Evolutionary conservation across 345 rosid species (phyloP).

Genomic region (Carallia pectinifolia): DNA sequence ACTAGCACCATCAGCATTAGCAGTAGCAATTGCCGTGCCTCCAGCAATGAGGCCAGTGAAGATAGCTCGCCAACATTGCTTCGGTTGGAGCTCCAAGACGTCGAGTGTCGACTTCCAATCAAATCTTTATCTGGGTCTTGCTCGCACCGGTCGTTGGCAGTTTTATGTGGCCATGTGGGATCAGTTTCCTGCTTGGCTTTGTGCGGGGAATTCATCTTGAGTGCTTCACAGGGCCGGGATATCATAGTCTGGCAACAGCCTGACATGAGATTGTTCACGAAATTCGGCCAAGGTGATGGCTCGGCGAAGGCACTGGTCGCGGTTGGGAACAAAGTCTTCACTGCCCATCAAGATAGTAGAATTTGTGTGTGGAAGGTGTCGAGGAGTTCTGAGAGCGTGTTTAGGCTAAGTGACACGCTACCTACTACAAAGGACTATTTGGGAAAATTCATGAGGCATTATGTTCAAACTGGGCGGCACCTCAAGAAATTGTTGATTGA

Average conservation of each 20-base stretch:
- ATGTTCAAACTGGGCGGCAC: slow-evolving; percentile 29
- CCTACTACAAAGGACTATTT: slow-evolving; percentile 29
- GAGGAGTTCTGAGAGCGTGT: slow-evolving; percentile 31
- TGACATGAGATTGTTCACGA: slow-evolving; percentile 73
- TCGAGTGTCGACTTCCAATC: slow-evolving; percentile 18
- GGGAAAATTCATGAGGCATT: slow-evolving; percentile 33
- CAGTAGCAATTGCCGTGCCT: slow-evolving; percentile 31
- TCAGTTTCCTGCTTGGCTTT: slow-evolving; percentile 81
- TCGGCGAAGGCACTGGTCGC: slow-evolving; percentile 27
- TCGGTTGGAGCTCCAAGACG: slow-evolving; percentile 37
- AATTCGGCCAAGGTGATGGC: slow-evolving; percentile 80
- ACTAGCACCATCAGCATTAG: slow-evolving; percentile 7
- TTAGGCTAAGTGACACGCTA: slow-evolving; percentile 25
- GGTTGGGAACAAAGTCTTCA: slow-evolving; percentile 26
- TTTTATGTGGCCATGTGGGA: slow-evolving; percentile 69
- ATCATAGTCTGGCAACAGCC: slow-evolving; percentile 99
- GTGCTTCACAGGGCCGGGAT: slow-evolving; percentile 90
- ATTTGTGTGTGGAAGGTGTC: slow-evolving; percentile 34
- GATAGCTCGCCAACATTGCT: slow-evolving; percentile 45
- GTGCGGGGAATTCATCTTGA: slow-evolving; percentile 85
- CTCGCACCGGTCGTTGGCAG: slow-evolving; percentile 62
- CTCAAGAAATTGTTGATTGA: slow-evolving; percentile 34
- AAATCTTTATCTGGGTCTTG: slow-evolving; percentile 32
- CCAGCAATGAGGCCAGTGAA: slow-evolving; percentile 44
- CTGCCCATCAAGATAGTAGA: slow-evolving; percentile 36